phyloP scores from a whole-genome alignment of 1,284 basidiomycete genomes.

The Leccinum subrobustum region DNA sequence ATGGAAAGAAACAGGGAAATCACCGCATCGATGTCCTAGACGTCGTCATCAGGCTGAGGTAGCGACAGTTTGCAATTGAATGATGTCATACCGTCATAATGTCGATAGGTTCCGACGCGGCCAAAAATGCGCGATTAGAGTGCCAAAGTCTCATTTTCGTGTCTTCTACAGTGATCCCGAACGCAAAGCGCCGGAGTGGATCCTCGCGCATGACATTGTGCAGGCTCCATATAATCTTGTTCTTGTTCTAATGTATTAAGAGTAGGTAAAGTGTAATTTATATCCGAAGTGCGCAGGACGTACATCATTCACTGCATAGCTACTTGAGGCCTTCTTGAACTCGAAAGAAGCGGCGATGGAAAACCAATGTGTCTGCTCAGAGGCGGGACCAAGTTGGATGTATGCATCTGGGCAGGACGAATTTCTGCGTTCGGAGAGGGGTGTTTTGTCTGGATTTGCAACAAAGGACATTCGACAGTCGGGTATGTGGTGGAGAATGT shows the following conservation, averaged over 20 bases:
- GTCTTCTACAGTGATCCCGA: background rate
- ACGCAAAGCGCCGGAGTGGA: background rate
- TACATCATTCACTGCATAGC: background rate
- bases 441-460: background rate
- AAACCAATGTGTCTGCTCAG: background rate
- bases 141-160: background rate
- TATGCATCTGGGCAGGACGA: background rate
- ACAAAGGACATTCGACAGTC: background rate
- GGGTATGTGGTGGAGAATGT: background rate
- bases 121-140: background rate
- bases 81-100: background rate
- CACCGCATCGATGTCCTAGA: background rate
- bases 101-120: background rate
- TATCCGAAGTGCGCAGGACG: background rate
- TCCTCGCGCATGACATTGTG: background rate
- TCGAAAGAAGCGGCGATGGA: background rate
- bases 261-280: background rate
- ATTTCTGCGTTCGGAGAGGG: background rate
- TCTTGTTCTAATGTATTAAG: background rate
- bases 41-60: background rate
- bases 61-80: background rate
- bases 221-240: background rate
- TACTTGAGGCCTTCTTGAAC: background rate
- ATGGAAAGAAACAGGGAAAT: slow-evolving; percentile 10
- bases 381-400: background rate